Conservation (phyloP, 1,284 basidiomycete genomes). For the Butyriboletus appendiculatus region DNA sequence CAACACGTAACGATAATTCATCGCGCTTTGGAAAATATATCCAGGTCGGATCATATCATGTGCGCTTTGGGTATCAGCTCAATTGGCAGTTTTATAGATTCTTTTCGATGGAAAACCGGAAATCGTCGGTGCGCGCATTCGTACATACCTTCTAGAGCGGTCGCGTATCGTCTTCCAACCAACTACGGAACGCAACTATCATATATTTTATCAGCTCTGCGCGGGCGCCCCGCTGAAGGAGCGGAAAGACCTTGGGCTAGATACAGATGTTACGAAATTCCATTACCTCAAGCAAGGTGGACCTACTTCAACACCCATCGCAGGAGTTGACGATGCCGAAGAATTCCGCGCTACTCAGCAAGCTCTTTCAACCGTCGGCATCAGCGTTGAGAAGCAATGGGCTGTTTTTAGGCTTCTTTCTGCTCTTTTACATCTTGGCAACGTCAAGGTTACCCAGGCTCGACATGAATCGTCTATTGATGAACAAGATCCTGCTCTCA, state of each 20-base stretch:
- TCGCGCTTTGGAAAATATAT: conserved; percentile 99
- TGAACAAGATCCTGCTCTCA: conserved; percentile 82
- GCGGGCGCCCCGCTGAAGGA: conserved; percentile 95
- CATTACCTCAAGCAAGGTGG: conserved; percentile 95
- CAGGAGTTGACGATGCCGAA: conserved; percentile 92
- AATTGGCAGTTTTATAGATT: conserved; percentile 57
- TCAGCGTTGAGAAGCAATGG: conserved; percentile 97
- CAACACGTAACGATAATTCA: conserved; percentile 98
- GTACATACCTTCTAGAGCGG: conserved; percentile 96
- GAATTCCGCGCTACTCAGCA: conserved; percentile 95
- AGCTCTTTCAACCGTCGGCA: conserved; percentile 95
- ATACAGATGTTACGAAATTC: conserved; percentile 86
- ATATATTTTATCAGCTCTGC: conserved; percentile 99
- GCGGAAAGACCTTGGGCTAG: conserved; percentile 91
- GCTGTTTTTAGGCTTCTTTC: conserved; percentile 95
- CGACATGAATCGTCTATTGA: conserved; percentile 86
- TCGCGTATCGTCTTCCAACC: conserved; percentile 98
- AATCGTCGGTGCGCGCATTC: conserved; percentile 96
- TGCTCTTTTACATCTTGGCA: conserved; percentile 94
- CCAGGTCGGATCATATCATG: conserved; percentile 60
- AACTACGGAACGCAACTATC: conserved; percentile 96
- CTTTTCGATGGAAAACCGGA: conserved; percentile 94
- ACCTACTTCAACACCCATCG: conserved; percentile 80
- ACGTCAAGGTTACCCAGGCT: conserved; percentile 85
- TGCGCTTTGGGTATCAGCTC: background rate